Percentiles rank a stretch among this genome's conserved stretches.
Evolutionary conservation across 192 early-diverging fungal genomes (phyloP).

Genomic region (Neocallimastix lanati): DNA sequence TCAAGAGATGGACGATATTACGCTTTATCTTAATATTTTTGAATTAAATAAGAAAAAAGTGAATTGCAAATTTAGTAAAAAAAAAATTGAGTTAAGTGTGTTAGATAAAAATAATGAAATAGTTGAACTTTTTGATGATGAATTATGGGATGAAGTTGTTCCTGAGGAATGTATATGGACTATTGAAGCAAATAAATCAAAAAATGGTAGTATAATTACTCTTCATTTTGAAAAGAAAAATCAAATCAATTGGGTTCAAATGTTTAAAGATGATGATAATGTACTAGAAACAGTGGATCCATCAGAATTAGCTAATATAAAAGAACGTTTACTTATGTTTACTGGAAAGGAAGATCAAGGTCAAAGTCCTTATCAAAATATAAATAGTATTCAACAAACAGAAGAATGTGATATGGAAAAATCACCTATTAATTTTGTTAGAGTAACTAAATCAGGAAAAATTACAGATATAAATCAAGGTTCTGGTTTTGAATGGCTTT

Average conservation of each 20-base stretch:
- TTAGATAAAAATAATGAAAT: neutral
- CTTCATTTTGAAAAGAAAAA: neutral
- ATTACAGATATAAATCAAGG: neutral
- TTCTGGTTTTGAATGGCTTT: neutral
- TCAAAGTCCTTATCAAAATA: neutral
- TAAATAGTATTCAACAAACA: neutral
- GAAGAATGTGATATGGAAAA: neutral
- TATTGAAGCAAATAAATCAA: neutral
- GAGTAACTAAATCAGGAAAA: neutral
- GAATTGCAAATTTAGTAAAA: neutral
- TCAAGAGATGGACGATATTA: neutral
- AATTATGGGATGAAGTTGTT: neutral
- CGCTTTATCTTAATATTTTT: neutral
- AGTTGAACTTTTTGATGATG: neutral
- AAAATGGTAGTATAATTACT: neutral
- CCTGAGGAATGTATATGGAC: neutral
- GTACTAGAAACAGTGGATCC: neutral
- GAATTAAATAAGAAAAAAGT: neutral
- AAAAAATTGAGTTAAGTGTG: neutral
- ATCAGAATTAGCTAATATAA: neutral
- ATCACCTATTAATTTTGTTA: neutral
- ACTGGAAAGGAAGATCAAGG: neutral
- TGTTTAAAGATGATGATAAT: neutral
- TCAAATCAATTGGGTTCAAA: neutral
- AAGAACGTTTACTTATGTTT: neutral